Evolutionary conservation across 106 monocot species (phyloP).

Genomic region (Dendrobium officinale): DNA sequence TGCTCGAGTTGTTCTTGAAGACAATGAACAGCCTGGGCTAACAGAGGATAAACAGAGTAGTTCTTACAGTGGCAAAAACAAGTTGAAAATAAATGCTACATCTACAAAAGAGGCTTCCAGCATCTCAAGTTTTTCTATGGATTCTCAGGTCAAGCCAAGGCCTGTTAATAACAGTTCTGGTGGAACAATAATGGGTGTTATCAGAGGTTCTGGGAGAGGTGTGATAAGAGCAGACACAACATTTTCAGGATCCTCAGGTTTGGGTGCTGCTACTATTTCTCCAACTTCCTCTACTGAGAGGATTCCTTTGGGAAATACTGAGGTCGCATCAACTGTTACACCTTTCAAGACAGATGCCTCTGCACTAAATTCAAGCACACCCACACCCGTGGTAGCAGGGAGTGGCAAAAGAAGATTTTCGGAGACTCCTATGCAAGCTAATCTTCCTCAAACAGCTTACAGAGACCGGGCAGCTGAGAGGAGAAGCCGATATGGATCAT

Average conservation of each 20-base stretch:
- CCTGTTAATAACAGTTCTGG: conserved; percentile 47
- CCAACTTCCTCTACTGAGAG: conserved; percentile 2
- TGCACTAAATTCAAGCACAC: conserved; percentile 61
- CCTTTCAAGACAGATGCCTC: conserved; percentile 85
- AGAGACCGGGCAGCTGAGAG: conserved; percentile 98
- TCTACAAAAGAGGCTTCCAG: conserved; percentile 19
- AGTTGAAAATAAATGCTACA: conserved; percentile 36
- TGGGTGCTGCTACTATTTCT: conserved; percentile 10
- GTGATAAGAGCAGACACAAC: conserved; percentile 60
- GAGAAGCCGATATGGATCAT: conserved; percentile 85
- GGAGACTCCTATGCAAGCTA: conserved; percentile 59
- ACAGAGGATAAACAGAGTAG: conserved; percentile 38
- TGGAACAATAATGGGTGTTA: conserved; percentile 74
- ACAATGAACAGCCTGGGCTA: conserved; percentile 27
- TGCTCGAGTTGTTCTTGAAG: conserved; percentile 71
- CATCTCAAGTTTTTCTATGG: conserved; percentile 21
- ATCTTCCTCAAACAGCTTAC: conserved; percentile 51
- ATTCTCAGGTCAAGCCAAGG: conserved; percentile 34
- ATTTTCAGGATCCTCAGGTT: conserved; percentile 24
- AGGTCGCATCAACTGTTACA: conserved; percentile 14
- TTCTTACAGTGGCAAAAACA: conserved; percentile 30
- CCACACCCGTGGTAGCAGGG: conserved; percentile 28
- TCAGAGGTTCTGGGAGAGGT: conserved; percentile 66
- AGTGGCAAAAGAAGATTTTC: conserved; percentile 88
- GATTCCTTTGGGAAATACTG: background rate